These are phyloP conservation scores for Lindgomyces ingoldianus DNA, from an alignment of 495 filamentous ascomycete genomes.

Conservation along the genomic window DNA sequence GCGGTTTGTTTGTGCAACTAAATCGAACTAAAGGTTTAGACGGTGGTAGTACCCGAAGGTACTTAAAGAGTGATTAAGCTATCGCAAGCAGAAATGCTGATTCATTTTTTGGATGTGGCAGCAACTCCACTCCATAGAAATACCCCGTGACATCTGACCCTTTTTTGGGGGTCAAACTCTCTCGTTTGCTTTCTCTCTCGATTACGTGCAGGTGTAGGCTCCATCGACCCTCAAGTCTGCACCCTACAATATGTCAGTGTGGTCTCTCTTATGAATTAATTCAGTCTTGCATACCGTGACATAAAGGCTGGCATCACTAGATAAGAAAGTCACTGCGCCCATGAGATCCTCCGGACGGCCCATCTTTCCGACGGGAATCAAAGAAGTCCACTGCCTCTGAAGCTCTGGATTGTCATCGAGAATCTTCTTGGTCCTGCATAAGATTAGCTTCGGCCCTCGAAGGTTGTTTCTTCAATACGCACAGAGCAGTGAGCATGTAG, in stretches of 20 bases:
- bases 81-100: neutral
- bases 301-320: slow-evolving; percentile 81
- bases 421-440: slow-evolving; percentile 81
- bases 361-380: slow-evolving; percentile 91
- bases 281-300: slow-evolving; percentile 56
- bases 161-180: too few relatives aligned
- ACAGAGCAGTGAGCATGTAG: slow-evolving; percentile 94
- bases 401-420: slow-evolving; percentile 89
- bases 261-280: neutral
- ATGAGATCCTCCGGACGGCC: slow-evolving; percentile 88
- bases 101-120: neutral
- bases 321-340: slow-evolving; percentile 88
- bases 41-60: too few relatives aligned
- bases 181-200: too few relatives aligned
- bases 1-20: too few relatives aligned
- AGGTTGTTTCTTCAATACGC: slow-evolving; percentile 40
- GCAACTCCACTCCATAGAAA: neutral
- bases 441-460: slow-evolving; percentile 4
- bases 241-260: slow-evolving; percentile 47
- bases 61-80: neutral
- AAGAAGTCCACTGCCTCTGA: slow-evolving; percentile 80
- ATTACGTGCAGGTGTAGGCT: slow-evolving; percentile 81
- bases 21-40: too few relatives aligned
- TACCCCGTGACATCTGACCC: neutral
- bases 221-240: slow-evolving; percentile 89